Percentiles rank a stretch among this genome's conserved stretches.
phyloP scores from a whole-genome alignment of 2,329 filamentous ascomycete species.

The Trichoderma koningiopsis region DNA sequence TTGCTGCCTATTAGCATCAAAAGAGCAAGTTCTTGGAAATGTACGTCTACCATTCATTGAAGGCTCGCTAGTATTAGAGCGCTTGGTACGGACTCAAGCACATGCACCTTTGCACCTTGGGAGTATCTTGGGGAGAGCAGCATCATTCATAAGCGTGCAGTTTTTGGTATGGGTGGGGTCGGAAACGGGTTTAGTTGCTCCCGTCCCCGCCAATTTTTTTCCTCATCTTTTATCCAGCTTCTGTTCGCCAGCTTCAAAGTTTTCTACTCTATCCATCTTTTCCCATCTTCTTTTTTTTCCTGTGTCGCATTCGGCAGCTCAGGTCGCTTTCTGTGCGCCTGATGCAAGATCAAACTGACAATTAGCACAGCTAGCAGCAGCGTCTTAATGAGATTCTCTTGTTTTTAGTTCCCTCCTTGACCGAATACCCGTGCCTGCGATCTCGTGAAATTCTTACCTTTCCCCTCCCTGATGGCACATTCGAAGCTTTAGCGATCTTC shows the following conservation, averaged over 20 bases:
- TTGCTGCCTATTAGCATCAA: neutral
- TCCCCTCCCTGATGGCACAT: slow-evolving; percentile 64
- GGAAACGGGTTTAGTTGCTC: slow-evolving; percentile 15
- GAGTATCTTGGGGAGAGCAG: no score
- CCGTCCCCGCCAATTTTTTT: slow-evolving; percentile 4
- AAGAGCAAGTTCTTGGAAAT: neutral
- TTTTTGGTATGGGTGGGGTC: neutral
- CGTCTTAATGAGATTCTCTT: slow-evolving; percentile 8
- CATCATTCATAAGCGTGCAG: neutral
- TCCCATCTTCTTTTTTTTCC: neutral
- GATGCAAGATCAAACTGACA: neutral
- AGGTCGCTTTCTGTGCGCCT: neutral
- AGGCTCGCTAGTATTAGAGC: no score
- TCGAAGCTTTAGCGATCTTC: slow-evolving; percentile 84
- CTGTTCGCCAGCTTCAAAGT: neutral
- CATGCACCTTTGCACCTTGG: neutral
- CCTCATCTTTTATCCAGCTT: neutral
- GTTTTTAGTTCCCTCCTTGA: neutral
- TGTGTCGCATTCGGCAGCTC: neutral
- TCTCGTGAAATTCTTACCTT: neutral
- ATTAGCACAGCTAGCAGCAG: slow-evolving; percentile 1
- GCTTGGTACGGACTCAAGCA: neutral
- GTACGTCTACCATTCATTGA: neutral
- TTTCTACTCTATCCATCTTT: neutral
- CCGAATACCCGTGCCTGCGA: slow-evolving; percentile 9